Percentiles rank a stretch among this genome's conserved stretches.
These are phyloP conservation scores for Syzygium aqueum DNA, from an alignment of 345 rosid genomes.

Conservation along the genomic window DNA sequence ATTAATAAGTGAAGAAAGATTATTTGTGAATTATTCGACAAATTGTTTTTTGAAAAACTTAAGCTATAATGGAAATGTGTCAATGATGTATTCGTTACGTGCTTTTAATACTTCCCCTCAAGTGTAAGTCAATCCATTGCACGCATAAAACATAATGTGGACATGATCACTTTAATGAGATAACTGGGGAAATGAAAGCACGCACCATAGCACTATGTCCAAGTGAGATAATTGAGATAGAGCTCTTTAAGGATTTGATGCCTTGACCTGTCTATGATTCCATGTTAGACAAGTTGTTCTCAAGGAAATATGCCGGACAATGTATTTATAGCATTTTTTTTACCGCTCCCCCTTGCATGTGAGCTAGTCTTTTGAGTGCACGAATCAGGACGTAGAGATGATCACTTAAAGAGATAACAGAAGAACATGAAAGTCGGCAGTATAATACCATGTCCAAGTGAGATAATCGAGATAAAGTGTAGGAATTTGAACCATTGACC, in stretches of 20 bases:
- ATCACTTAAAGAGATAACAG: not conserved
- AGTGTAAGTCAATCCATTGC: not conserved
- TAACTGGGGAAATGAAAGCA: not conserved
- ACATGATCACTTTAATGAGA: not conserved
- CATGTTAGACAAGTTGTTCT: not conserved
- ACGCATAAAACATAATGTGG: not conserved
- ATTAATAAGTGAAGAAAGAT: not conserved
- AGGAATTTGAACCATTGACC: not conserved
- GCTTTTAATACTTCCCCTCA: not conserved
- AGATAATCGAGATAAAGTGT: not conserved
- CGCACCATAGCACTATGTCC: not conserved
- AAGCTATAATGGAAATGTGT: not conserved
- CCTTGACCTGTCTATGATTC: not conserved
- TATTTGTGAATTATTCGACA: not conserved
- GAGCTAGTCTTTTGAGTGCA: not conserved
- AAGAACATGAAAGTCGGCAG: not conserved
- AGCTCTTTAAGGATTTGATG: not conserved
- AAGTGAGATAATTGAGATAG: not conserved
- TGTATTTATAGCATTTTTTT: not conserved
- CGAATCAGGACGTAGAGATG: not conserved
- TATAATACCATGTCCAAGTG: not conserved
- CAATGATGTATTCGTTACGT: not conserved
- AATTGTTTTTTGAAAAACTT: not conserved
- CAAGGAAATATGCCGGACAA: not conserved
- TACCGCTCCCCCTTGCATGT: rapidly evolving